A percentile compares a stretch with the other conserved stretches of the same genome.
These are phyloP conservation scores for Barnettozyma sucrosica DNA, from an alignment of 805 yeast species.

Conservation along the genomic window DNA sequence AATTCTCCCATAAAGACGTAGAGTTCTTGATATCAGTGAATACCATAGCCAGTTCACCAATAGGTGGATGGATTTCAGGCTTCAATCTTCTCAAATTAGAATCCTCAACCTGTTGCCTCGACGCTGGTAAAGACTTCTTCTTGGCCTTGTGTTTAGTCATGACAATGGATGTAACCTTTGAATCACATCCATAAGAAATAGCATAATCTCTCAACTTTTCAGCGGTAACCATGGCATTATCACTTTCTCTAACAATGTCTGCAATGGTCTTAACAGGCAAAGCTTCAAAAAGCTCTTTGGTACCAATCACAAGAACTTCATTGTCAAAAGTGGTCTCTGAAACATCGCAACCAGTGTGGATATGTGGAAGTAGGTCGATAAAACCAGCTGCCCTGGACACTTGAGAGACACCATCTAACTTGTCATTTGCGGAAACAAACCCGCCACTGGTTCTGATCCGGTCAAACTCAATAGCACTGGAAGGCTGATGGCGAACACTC, in stretches of 20 bases:
- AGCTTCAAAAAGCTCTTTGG: constrained; percentile 79
- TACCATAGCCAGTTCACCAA: constrained; percentile 90
- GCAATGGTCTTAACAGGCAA: constrained; percentile 82
- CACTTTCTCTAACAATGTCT: constrained; percentile 77
- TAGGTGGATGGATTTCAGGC: constrained; percentile 90
- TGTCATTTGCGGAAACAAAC: constrained; percentile 76
- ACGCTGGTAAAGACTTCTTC: constrained; percentile 28
- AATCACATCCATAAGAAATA: constrained; percentile 81
- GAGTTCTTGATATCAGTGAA: constrained; percentile 97
- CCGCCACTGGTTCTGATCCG: constrained; percentile 91
- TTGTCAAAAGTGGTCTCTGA: constrained; percentile 59
- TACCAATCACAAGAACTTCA: constrained; percentile 80
- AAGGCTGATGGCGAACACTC: constrained; percentile 80
- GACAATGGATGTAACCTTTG: constrained; percentile 76
- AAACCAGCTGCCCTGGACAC: constrained; percentile 93
- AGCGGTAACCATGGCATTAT: constrained; percentile 87
- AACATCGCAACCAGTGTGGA: constrained; percentile 83
- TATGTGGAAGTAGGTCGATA: constrained; percentile 77
- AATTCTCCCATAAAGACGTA: constrained; percentile 87
- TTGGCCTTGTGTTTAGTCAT: constrained; percentile 53
- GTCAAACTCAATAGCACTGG: constrained; percentile 70
- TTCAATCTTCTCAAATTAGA: constrained; percentile 76
- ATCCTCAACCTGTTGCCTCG: constrained; percentile 61
- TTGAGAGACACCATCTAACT: constrained; percentile 73
- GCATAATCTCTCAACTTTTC: constrained; percentile 92